A percentile compares a stretch with the other conserved stretches of the same genome.
Evolutionary conservation across 169 alveolate species (phyloP).

Genomic region (Perkinsus chesapeaki): DNA sequence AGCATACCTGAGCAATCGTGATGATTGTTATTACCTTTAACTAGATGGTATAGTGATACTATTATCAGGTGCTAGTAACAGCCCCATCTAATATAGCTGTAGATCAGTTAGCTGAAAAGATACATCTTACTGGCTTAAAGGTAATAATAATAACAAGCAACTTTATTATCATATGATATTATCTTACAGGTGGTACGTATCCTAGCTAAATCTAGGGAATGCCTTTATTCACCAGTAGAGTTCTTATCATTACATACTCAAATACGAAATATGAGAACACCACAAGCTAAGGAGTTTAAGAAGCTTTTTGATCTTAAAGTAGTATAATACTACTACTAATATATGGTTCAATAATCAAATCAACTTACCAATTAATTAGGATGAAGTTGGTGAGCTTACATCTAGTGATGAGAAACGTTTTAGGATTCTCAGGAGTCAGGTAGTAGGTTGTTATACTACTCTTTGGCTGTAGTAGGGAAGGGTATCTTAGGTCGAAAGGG

Average conservation of each 20-base stretch:
- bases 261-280: constrained; percentile 51
- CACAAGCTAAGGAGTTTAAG: constrained; percentile 41
- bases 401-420: constrained; percentile 68
- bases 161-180: constrained; percentile 5
- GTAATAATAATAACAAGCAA: constrained; percentile 44
- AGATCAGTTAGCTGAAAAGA: constrained; percentile 87
- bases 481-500: constrained; percentile 62
- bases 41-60: too few relatives aligned
- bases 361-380: not conserved
- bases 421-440: constrained; percentile 50
- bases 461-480: not conserved
- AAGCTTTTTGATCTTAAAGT: constrained; percentile 46
- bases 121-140: constrained; percentile 82
- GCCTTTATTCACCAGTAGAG: constrained; percentile 67
- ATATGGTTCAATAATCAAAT: too few relatives aligned
- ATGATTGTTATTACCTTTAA: too few relatives aligned
- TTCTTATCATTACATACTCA: constrained; percentile 77
- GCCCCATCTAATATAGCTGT: constrained; percentile 94
- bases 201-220: constrained; percentile 63
- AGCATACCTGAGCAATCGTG: too few relatives aligned
- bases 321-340: too few relatives aligned
- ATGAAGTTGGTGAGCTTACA: constrained; percentile 45
- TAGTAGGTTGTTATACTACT: too few relatives aligned
- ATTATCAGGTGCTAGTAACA: constrained; percentile 77
- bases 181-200: constrained; percentile 6